A percentile compares a stretch with the other conserved stretches of the same genome.
These are phyloP conservation scores for Colletotrichum viniferum DNA, from an alignment of 2,329 filamentous ascomycete genomes.

Conservation along the genomic window DNA sequence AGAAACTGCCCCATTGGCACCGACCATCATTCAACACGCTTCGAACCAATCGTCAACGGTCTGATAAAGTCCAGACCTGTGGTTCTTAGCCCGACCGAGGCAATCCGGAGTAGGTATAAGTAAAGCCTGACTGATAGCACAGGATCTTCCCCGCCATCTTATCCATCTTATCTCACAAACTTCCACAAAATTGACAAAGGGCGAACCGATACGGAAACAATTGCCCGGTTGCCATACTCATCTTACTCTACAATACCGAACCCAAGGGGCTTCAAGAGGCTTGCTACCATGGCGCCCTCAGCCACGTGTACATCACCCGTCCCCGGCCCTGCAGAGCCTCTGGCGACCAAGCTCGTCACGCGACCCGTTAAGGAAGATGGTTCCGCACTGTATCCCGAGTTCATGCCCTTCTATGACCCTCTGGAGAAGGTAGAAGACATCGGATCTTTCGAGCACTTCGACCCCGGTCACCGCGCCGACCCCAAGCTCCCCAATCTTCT, in stretches of 20 bases:
- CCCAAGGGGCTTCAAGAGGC: background rate
- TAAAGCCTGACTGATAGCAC: background rate
- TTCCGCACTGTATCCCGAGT: background rate
- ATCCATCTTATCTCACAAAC: background rate
- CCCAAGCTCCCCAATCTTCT: background rate
- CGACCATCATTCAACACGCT: background rate
- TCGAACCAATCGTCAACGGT: background rate
- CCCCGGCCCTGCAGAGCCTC: background rate
- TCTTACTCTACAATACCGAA: background rate
- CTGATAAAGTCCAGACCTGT: background rate
- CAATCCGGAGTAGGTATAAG: background rate
- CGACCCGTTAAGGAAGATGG: background rate
- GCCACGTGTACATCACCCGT: background rate
- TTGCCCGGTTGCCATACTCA: background rate
- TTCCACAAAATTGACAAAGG: background rate
- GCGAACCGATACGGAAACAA: background rate
- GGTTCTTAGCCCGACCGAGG: background rate
- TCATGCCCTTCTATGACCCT: constrained; percentile 2
- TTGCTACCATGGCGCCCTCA: background rate
- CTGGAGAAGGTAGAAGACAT: constrained; percentile 14
- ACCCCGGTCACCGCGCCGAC: background rate
- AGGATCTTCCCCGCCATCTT: background rate
- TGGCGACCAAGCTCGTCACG: background rate
- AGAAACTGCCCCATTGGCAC: background rate
- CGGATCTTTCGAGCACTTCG: background rate